Percentiles rank a stretch among this genome's conserved stretches.
Evolutionary conservation across 2,329 filamentous ascomycete species (phyloP).

Genomic region (Passalora sequoiae): DNA sequence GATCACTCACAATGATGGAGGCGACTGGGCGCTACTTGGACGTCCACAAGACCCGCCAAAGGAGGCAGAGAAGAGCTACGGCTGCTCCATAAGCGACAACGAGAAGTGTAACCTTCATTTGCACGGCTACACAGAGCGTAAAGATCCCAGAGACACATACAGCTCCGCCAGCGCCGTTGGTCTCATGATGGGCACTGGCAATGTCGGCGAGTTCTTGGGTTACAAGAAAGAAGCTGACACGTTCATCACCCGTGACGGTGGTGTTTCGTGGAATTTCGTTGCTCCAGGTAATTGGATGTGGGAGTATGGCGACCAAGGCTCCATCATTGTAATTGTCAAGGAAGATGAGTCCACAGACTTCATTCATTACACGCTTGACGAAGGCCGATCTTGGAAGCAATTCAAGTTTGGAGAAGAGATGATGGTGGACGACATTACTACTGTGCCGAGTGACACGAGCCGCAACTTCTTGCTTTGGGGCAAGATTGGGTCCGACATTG

Average conservation of each 20-base stretch:
- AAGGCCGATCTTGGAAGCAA: constrained; percentile 72
- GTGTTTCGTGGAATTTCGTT: constrained; percentile 76
- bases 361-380: constrained; percentile 72
- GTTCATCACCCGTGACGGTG: constrained; percentile 87
- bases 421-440: constrained; percentile 73
- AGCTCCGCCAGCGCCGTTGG: constrained; percentile 84
- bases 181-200: constrained; percentile 84
- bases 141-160: constrained; percentile 76
- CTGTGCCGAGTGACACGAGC: constrained; percentile 80
- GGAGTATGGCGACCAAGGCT: constrained; percentile 94
- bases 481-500: constrained; percentile 53
- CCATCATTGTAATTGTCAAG: constrained; percentile 81
- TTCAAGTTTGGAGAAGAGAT: constrained; percentile 70
- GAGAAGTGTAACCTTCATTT: constrained; percentile 80
- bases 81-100: constrained; percentile 36
- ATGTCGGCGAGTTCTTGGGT: constrained; percentile 71
- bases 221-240: constrained; percentile 71
- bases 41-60: constrained; percentile 63
- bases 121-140: constrained; percentile 90
- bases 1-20: constrained; percentile 95
- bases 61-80: constrained; percentile 63
- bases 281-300: constrained; percentile 87
- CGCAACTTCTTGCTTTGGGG: constrained; percentile 92
- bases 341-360: constrained; percentile 62
- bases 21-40: constrained; percentile 72